phyloP scores from a whole-genome alignment of 805 yeast genomes.

The Cyberlindnera maclurae region DNA sequence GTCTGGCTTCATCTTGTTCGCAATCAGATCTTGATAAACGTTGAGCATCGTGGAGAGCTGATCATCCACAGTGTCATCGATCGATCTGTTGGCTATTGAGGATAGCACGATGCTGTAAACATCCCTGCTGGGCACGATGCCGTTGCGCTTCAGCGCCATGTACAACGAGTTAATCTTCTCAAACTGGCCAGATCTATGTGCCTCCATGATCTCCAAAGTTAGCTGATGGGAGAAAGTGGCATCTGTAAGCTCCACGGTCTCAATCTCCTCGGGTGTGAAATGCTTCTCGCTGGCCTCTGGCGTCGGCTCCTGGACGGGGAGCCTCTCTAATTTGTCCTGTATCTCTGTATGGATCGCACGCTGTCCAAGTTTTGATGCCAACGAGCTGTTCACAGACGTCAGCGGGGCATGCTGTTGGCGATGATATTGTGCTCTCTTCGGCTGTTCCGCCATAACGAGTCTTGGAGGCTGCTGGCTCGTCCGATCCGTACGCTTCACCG shows the following conservation, averaged over 20 bases:
- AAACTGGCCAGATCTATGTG: constrained; percentile 23
- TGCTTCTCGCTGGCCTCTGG: constrained; percentile 10
- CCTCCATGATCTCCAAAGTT: constrained; percentile 24
- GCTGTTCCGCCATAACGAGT: no score
- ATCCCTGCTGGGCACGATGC: constrained; percentile 41
- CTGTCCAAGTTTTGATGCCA: not conserved
- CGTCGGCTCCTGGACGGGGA: constrained; percentile 5
- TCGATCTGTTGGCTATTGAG: constrained; percentile 44
- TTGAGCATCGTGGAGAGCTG: constrained; percentile 56
- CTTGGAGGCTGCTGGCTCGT: not conserved
- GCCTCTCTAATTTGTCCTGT: no score
- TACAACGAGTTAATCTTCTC: constrained; percentile 32
- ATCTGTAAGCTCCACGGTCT: constrained; percentile 18
- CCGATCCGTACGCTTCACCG: constrained; percentile 15
- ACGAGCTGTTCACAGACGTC: not conserved
- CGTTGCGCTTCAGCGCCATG: constrained; percentile 34
- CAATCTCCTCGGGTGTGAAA: constrained; percentile 13
- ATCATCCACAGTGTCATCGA: constrained; percentile 49
- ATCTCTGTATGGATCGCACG: not conserved
- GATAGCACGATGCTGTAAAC: constrained; percentile 47
- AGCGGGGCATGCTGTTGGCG: not conserved
- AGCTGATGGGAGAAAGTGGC: constrained; percentile 27
- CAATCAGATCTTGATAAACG: constrained; percentile 60
- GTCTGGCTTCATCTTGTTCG: constrained; percentile 49
- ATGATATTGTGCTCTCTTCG: not conserved